Base-by-base conservation (phyloP, 306 rosid species). In the Prosopis cineraria region DNA sequence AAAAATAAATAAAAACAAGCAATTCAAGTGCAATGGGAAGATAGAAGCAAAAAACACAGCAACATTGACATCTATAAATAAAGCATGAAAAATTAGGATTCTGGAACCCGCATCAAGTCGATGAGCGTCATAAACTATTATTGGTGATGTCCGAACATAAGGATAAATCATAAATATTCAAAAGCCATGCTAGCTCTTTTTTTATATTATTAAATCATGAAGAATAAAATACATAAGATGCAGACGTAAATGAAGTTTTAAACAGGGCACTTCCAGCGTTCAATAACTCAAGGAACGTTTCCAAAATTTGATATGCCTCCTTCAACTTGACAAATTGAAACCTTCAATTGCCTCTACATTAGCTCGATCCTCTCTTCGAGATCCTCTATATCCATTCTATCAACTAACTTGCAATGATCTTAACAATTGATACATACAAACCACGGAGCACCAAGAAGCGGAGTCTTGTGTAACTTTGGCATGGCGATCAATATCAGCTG, bases 401-500 rank as follows among this genome's bases (percentile, higher is more conserved):
- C 70, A 67, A 69, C 65, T 47, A 75, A 19, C 33, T 40, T 56
- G 74, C 77, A 68, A 75, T 6, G 27, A 40, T 52, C 70, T 67
- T 74, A 79, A 72, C 39, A 56, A 55, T 36, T 24, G 20, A 27
- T 44, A 30, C 58, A 44, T 60, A 64, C 44, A 75, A 45, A 75
- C 70, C 71, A 43, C 1, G 62, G 13, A 43, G 41, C 27, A 19
- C 72, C 60, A 65, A 10, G 55, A 55, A 53, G 45, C 48, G 20
- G 43, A 44, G 50, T 12, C 17, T 7, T 12, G 34, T 36, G 74
- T 39, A 29, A 55, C 33, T 39, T 52, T 40, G 70, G 45, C 55
- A 16, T 39, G 27, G 79, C 41, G 40, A 27, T 37, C 24, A 63
- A 30, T 0, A 83, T 92, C 87, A 93, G 88, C 97, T 87, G 72